Evolutionary conservation across 1,284 basidiomycete genomes (phyloP), one percentile per base, ranked within the genome.

Genomic region (Agaricales sp.): DNA sequence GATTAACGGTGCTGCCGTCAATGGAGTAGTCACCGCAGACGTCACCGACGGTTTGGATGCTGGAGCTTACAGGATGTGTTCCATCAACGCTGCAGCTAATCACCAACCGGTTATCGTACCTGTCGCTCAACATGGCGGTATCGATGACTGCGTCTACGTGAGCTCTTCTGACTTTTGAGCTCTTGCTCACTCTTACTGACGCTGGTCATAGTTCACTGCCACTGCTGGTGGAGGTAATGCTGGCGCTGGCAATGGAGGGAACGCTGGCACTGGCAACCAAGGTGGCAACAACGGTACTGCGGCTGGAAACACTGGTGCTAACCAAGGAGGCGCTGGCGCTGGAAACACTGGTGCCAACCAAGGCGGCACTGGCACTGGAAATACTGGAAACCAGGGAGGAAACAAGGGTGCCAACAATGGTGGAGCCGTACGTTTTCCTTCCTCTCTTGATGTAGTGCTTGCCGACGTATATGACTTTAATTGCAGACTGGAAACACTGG

Each of bases 111-210:
- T 63, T 26, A 61, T 75, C 46, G 68, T 76, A 47, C 68, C 78
- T 22, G 57, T 72, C 25, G 77, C 75, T 3, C 75, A 83, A 60
- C 81, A 78, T 56, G 82, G 80, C 52, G 62, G 65, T 30, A 62
- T 82, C 49, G 82, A 84, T 57, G 82, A 85, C 60, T 61, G 66
- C 35, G 64, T 80, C 60, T 84, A 84, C 62, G 77, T 82, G 53
- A 65, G 77, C 66, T 30, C 38, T 43, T 46, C 43, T 21, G 23
- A 22, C 20, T 3, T 50, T 19, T 21, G 48, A 45, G 18, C 20
- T 18, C 44, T 16, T 24, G 8, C 41, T 43, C 8, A 8, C 50
- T 25, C 14, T 24, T 37, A 51, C 21, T 41, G 45, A 30, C 8
- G 18, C 41, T 46, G 46, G 55, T 38, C 39, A 18, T 50, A 80